These are phyloP conservation scores for Globisporangium middletonii DNA, from an alignment of 352 stramenopile genomes.

Conservation along the genomic window DNA sequence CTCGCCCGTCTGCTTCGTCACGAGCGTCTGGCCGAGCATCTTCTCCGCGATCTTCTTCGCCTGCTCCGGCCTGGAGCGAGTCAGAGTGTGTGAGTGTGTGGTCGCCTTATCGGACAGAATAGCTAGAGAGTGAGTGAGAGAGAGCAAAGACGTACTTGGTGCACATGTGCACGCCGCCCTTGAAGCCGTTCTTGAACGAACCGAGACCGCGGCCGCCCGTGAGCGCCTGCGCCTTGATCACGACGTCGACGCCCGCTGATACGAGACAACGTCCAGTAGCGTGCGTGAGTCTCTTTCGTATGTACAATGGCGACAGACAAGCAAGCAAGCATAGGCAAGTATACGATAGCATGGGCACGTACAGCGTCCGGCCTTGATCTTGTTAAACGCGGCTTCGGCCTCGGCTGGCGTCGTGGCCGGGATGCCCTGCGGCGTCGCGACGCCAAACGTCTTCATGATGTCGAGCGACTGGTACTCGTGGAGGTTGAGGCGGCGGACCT, in stretches of 20 bases:
- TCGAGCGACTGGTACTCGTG: slow-evolving; percentile 94
- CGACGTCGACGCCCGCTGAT: slow-evolving; percentile 82
- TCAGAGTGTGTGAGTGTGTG: not conserved
- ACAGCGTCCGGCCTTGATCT: slow-evolving; percentile 71
- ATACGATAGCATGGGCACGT: slow-evolving; percentile 10
- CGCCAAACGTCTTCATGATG: slow-evolving; percentile 90
- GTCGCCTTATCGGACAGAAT: not conserved
- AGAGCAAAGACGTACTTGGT: slow-evolving; percentile 41
- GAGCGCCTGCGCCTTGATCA: slow-evolving; percentile 97
- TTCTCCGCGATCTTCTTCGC: slow-evolving; percentile 79
- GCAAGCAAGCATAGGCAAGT: not conserved
- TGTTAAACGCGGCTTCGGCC: slow-evolving; percentile 72
- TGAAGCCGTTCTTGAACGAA: slow-evolving; percentile 96
- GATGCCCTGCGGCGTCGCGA: slow-evolving; percentile 66
- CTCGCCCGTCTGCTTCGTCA: slow-evolving; percentile 93
- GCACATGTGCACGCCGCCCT: slow-evolving; percentile 97
- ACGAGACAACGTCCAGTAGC: not conserved
- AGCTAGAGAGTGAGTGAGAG: not conserved
- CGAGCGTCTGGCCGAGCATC: slow-evolving; percentile 93
- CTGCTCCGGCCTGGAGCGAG: slow-evolving; percentile 44
- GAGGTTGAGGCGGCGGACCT: slow-evolving; percentile 88
- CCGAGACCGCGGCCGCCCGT: slow-evolving; percentile 94
- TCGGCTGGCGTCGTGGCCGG: slow-evolving; percentile 75
- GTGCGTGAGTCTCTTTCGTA: too few relatives aligned
- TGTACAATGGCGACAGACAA: not conserved